phyloP scores from a whole-genome alignment of 2,329 filamentous ascomycete species.

The Diaporthe nobilis region DNA sequence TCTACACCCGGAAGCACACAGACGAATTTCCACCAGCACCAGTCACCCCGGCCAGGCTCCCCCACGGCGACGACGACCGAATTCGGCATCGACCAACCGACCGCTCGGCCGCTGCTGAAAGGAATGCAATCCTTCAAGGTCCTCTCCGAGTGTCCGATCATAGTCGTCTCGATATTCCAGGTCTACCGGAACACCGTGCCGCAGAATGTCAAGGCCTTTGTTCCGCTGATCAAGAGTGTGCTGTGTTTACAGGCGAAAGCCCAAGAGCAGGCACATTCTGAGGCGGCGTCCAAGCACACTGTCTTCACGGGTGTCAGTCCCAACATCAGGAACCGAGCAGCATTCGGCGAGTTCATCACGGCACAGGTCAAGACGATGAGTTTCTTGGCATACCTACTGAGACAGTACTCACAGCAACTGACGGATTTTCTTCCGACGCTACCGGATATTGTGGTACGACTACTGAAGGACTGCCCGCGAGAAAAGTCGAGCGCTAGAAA shows the following conservation, averaged over 20 bases:
- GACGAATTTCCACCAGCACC: constrained; percentile 76
- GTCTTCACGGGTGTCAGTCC: constrained; percentile 95
- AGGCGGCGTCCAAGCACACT: constrained; percentile 82
- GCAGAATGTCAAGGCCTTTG: constrained; percentile 90
- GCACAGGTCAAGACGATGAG: constrained; percentile 99
- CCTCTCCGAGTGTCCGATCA: constrained; percentile 96
- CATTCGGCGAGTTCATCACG: constrained; percentile 97
- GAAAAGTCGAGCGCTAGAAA: constrained; percentile 96
- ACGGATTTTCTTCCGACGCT: constrained; percentile 89
- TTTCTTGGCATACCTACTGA: constrained; percentile 91
- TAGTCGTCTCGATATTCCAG: constrained; percentile 98
- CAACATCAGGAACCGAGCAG: constrained; percentile 91
- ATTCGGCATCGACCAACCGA: constrained; percentile 86
- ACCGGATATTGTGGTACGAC: constrained; percentile 89
- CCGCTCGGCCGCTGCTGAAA: constrained; percentile 82
- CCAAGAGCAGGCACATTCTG: constrained; percentile 90
- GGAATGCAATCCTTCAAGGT: constrained; percentile 99
- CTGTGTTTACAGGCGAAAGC: constrained; percentile 91
- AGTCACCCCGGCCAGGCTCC: constrained; percentile 88
- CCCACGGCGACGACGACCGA: constrained; percentile 88
- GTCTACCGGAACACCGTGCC: constrained; percentile 85
- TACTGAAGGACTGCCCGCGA: constrained; percentile 93
- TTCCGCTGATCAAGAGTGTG: constrained; percentile 93
- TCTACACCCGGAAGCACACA: constrained; percentile 77
- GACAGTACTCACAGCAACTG: constrained; percentile 89